Conservation (phyloP, 768 basidiomycete species). For the Cubamyces sp. region DNA sequence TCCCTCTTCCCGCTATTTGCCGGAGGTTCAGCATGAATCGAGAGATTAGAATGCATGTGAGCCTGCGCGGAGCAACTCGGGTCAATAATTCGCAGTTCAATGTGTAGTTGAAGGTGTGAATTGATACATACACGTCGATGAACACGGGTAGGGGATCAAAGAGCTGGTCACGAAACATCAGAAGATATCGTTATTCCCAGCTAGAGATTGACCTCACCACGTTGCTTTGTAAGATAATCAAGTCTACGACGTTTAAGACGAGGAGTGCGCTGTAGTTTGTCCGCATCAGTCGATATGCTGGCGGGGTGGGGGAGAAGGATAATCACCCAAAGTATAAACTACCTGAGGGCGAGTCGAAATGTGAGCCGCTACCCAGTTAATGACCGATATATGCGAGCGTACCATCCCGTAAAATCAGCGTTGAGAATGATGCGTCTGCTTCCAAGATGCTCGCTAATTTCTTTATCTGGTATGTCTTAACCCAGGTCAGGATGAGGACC, state of each 20-base stretch:
- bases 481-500: constrained; percentile 26
- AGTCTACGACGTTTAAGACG: constrained; percentile 12
- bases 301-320: neutral
- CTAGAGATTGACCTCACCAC: neutral
- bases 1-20: neutral
- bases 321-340: constrained; percentile 12
- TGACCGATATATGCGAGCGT: neutral
- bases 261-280: constrained; percentile 5
- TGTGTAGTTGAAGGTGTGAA: neutral
- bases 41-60: constrained; percentile 22
- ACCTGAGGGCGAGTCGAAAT: neutral
- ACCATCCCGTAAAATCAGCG: constrained; percentile 21
- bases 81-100: neutral
- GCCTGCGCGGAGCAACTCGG: neutral
- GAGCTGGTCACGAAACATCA: neutral
- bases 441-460: neutral
- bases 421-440: constrained; percentile 6
- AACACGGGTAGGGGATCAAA: constrained; percentile 15
- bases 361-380: neutral
- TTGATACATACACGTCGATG: constrained; percentile 14
- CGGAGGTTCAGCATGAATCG: constrained; percentile 25
- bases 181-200: neutral
- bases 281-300: neutral
- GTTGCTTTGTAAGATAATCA: constrained; percentile 2
- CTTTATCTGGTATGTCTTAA: constrained; percentile 19